These are phyloP conservation scores for Daedaleopsis sinensis DNA, from an alignment of 768 basidiomycete genomes.

Conservation along the genomic window DNA sequence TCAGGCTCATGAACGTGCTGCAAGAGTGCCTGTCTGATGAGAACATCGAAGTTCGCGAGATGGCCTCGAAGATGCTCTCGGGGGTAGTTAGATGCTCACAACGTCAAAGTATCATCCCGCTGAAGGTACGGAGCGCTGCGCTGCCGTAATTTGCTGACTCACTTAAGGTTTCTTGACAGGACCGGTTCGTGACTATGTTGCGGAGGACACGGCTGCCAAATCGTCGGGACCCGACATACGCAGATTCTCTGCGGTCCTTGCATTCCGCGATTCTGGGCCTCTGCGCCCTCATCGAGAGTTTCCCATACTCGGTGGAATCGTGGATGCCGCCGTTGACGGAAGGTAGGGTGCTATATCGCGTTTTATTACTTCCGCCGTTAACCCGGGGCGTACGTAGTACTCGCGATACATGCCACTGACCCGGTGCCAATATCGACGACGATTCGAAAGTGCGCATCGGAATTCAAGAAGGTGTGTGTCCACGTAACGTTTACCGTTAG, in stretches of 20 bases:
- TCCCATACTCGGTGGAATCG: slow-evolving; percentile 56
- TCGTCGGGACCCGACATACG: slow-evolving; percentile 70
- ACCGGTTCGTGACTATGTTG: slow-evolving; percentile 75
- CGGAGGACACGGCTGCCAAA: slow-evolving; percentile 65
- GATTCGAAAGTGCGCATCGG: slow-evolving; percentile 82
- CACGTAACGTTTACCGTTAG: slow-evolving; percentile 4
- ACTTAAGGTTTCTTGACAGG: slow-evolving; percentile 43
- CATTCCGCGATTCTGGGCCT: slow-evolving; percentile 68
- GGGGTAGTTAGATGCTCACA: slow-evolving; percentile 91
- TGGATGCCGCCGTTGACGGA: slow-evolving; percentile 72
- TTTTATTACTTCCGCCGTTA: background rate
- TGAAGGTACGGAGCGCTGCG: slow-evolving; percentile 59
- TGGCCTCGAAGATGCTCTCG: slow-evolving; percentile 84
- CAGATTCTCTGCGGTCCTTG: slow-evolving; percentile 69
- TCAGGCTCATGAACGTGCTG: slow-evolving; percentile 79
- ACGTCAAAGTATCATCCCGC: slow-evolving; percentile 78
- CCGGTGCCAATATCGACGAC: slow-evolving; percentile 91
- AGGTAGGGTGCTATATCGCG: slow-evolving; percentile 42
- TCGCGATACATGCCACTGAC: slow-evolving; percentile 79
- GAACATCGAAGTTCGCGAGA: slow-evolving; percentile 92
- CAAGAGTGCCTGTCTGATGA: slow-evolving; percentile 86
- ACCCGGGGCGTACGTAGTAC: slow-evolving; percentile 44
- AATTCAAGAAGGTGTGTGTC: slow-evolving; percentile 76
- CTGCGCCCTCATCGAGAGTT: slow-evolving; percentile 55
- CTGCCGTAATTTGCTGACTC: background rate